Percentiles rank a stretch among this genome's conserved stretches.
Evolutionary conservation across 2,329 filamentous ascomycete genomes (phyloP).

Genomic region (Lasiodiplodia citricola): DNA sequence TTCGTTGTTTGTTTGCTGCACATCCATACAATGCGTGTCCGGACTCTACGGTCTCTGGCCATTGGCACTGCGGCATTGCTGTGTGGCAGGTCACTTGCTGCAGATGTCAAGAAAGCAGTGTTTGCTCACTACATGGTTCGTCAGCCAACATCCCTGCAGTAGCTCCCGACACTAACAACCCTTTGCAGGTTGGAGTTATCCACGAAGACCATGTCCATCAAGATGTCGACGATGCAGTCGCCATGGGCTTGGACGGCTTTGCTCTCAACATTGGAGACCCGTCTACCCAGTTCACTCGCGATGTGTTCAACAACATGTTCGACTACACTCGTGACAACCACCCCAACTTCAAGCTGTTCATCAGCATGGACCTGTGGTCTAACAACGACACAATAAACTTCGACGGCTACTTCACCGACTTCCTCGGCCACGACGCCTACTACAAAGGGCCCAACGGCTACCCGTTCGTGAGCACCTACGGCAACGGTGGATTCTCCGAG

Average conservation of each 20-base stretch:
- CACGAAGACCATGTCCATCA: constrained; percentile 11
- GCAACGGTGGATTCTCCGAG: background rate
- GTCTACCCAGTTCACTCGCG: background rate
- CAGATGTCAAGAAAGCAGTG: background rate
- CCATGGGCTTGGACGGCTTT: constrained; percentile 14
- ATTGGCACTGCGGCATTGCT: background rate
- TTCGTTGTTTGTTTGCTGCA: background rate
- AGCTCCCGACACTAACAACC: background rate
- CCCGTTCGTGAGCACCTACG: constrained; percentile 10
- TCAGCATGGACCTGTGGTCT: constrained; percentile 17
- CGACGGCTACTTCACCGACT: constrained; percentile 1
- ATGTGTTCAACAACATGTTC: constrained; percentile 10
- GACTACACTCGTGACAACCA: constrained; percentile 18
- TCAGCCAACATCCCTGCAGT: background rate
- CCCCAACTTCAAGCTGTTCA: constrained; percentile 13
- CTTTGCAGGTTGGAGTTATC: background rate
- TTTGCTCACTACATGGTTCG: constrained; percentile 18
- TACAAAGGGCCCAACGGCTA: constrained; percentile 15
- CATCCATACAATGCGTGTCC: background rate
- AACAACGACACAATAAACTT: background rate
- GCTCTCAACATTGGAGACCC: background rate
- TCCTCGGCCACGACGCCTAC: background rate
- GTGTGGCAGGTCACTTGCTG: background rate
- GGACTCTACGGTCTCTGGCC: background rate
- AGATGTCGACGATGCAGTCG: constrained; percentile 7